phyloP scores from a whole-genome alignment of 2,329 filamentous ascomycete genomes.

The Fonsecaea monophora region DNA sequence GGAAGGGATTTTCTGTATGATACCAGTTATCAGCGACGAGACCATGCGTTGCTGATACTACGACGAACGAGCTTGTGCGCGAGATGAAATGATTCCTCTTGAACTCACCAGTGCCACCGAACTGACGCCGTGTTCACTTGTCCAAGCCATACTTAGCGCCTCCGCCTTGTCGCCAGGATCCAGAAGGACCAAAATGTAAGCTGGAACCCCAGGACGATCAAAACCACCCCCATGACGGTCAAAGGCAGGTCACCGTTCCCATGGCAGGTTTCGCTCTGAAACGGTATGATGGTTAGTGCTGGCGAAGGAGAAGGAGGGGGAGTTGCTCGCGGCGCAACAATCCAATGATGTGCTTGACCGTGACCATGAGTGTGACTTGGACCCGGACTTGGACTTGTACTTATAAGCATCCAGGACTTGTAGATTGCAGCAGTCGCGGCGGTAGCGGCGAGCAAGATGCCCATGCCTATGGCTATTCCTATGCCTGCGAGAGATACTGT shows the following conservation, averaged over 20 bases:
- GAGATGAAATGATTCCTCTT: not conserved
- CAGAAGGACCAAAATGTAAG: constrained; percentile 13
- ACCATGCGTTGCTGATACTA: not conserved
- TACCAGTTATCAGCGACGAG: not conserved
- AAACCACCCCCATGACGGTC: constrained; percentile 1
- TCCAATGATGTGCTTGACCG: not conserved
- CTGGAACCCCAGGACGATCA: not conserved
- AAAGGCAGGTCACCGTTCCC: not conserved
- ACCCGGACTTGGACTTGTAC: too few relatives aligned
- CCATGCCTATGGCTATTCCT: too few relatives aligned
- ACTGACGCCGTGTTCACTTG: not conserved
- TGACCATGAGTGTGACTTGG: not conserved
- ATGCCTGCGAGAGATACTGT: too few relatives aligned
- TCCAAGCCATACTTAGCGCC: not conserved
- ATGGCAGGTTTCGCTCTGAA: not conserved
- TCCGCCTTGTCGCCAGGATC: constrained; percentile 6
- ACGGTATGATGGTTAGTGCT: not conserved
- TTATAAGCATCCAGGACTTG: not conserved
- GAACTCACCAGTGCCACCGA: not conserved
- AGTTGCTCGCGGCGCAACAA: not conserved
- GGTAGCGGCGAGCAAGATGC: too few relatives aligned
- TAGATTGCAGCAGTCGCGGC: not conserved
- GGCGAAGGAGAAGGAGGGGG: not conserved
- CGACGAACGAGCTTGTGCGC: not conserved
- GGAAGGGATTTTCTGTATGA: constrained; percentile 3